Conservation (phyloP, 2,329 filamentous ascomycete species). For the Penicillium sp. region DNA sequence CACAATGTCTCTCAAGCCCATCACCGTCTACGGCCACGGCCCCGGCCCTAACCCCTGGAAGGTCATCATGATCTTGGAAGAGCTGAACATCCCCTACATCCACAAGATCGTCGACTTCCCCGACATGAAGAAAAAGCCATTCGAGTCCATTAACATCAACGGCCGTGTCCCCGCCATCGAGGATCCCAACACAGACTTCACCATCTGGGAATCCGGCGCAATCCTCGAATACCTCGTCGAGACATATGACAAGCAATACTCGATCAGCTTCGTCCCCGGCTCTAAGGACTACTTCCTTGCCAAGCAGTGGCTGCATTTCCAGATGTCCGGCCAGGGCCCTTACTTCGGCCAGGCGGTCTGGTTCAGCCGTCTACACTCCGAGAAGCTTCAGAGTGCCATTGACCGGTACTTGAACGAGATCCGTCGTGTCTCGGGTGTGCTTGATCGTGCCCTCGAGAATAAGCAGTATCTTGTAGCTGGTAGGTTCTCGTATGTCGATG, state of each 20-base stretch:
- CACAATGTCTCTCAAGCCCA: not conserved
- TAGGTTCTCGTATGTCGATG: conserved; percentile 44
- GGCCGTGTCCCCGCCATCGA: conserved; percentile 30
- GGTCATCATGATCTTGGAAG: conserved; percentile 27
- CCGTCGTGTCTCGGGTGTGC: conserved; percentile 44
- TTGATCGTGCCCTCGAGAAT: conserved; percentile 40
- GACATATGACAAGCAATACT: conserved; percentile 38
- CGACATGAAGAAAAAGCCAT: conserved; percentile 25
- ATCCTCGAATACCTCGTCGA: conserved; percentile 43
- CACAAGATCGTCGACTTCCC: conserved; percentile 10
- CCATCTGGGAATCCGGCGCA: conserved; percentile 42
- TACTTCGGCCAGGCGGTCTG: conserved; percentile 47
- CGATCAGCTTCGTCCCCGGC: conserved; percentile 30
- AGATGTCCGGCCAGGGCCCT: conserved; percentile 40
- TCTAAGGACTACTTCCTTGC: conserved; percentile 25
- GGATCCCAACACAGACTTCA: conserved; percentile 33
- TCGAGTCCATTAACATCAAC: conserved; percentile 23
- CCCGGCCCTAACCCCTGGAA: conserved; percentile 24
- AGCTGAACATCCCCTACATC: conserved; percentile 27
- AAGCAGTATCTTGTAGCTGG: conserved; percentile 44
- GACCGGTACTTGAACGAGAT: conserved; percentile 47
- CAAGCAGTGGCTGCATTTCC: conserved; percentile 42
- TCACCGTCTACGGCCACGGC: not conserved
- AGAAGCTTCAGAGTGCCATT: conserved; percentile 43
- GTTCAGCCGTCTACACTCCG: conserved; percentile 40